Conservation (phyloP, 331 rosid genomes). For the Telfairia occidentalis region DNA sequence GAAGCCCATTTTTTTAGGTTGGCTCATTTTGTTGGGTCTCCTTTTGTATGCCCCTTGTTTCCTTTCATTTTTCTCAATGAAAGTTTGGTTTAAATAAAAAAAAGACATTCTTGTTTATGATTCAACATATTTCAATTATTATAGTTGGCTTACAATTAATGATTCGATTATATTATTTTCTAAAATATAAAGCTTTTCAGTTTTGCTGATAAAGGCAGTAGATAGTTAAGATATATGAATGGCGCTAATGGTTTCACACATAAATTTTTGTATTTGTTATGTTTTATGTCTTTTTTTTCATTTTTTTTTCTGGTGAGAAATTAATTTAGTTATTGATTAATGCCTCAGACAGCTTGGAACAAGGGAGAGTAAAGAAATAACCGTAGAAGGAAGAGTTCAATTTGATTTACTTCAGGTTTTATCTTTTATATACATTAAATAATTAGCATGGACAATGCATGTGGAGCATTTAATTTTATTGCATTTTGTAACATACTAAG, state of each 20-base stretch:
- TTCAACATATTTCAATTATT: background rate
- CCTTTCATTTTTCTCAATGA: too few relatives aligned
- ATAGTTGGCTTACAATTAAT: background rate
- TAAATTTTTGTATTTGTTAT: constrained; percentile 8
- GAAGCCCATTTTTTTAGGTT: too few relatives aligned
- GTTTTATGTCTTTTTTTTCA: background rate
- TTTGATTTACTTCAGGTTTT: constrained; percentile 93
- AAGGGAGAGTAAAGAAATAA: constrained; percentile 90
- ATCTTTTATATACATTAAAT: constrained; percentile 5
- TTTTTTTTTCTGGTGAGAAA: background rate
- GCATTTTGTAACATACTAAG: background rate
- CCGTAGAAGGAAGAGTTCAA: constrained; percentile 93
- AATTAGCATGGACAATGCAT: background rate
- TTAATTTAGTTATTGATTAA: constrained; percentile 10
- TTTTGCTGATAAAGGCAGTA: background rate
- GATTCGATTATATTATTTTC: background rate
- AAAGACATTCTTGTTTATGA: background rate
- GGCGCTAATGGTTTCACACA: background rate
- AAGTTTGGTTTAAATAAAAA: too few relatives aligned
- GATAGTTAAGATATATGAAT: background rate
- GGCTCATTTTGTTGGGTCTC: too few relatives aligned
- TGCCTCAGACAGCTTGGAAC: constrained; percentile 73
- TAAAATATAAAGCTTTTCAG: background rate
- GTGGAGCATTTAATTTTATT: background rate
- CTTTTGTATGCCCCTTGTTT: too few relatives aligned